A percentile compares a stretch with the other conserved stretches of the same genome.
phyloP scores from a whole-genome alignment of 768 basidiomycete genomes.

The Boletus coccyginus region DNA sequence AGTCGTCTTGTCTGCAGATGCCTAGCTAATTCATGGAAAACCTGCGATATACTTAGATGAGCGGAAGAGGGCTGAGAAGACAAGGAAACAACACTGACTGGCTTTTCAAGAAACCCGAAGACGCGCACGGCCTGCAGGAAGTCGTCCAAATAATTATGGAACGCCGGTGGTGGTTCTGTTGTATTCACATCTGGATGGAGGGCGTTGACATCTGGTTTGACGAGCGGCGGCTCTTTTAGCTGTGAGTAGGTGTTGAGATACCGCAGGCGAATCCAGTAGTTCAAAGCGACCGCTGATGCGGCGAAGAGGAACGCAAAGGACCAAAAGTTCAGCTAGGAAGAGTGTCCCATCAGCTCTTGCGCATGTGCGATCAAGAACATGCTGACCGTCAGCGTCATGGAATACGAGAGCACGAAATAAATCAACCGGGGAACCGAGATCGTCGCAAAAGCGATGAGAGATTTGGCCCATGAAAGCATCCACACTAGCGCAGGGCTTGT shows the following conservation, averaged over 20 bases:
- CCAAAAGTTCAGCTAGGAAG: conserved; percentile 81
- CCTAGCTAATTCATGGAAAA: conserved; percentile 95
- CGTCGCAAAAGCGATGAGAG: conserved; percentile 74
- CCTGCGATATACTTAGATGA: conserved; percentile 40
- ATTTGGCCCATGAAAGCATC: conserved; percentile 75
- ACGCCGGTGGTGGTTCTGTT: conserved; percentile 65
- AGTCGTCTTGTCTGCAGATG: conserved; percentile 95
- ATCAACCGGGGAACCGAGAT: conserved; percentile 80
- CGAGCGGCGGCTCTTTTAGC: conserved; percentile 76
- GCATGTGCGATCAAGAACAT: background rate
- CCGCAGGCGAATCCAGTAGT: conserved; percentile 83
- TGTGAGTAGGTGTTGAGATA: conserved; percentile 75
- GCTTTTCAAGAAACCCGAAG: conserved; percentile 96
- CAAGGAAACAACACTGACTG: conserved; percentile 48
- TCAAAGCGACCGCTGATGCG: conserved; percentile 61
- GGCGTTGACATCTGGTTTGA: conserved; percentile 81
- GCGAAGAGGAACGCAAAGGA: conserved; percentile 79
- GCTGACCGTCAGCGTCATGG: conserved; percentile 82
- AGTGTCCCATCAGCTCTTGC: background rate
- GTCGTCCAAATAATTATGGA: conserved; percentile 97
- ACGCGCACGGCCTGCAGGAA: conserved; percentile 95
- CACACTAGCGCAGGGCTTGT: conserved; percentile 51
- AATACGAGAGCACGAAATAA: conserved; percentile 78
- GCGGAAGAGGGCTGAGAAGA: background rate
- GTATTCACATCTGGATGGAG: conserved; percentile 91